A percentile compares a stretch with the other conserved stretches of the same genome.
These are phyloP conservation scores for Beauveria medogensis DNA, from an alignment of 2,329 filamentous ascomycete species.

Conservation along the genomic window DNA sequence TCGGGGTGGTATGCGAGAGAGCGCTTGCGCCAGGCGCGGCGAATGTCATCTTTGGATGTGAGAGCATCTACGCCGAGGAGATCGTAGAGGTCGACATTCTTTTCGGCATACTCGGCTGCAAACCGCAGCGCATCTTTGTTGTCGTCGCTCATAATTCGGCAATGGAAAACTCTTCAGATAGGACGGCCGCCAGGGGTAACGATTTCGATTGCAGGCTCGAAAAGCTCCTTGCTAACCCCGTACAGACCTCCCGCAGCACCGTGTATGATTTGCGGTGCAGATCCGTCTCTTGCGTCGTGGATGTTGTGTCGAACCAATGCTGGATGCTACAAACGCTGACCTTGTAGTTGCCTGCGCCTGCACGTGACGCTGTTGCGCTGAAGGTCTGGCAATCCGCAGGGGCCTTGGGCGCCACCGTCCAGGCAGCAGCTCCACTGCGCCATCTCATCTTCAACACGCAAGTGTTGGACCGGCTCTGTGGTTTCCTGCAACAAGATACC, in stretches of 20 bases:
- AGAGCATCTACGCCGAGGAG: constrained; percentile 61
- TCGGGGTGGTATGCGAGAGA: constrained; percentile 92
- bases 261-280: neutral
- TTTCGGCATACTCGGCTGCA: constrained; percentile 51
- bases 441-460: neutral
- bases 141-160: constrained; percentile 25
- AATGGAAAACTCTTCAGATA: neutral
- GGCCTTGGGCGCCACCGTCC: neutral
- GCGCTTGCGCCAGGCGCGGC: constrained; percentile 74
- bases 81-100: constrained; percentile 68
- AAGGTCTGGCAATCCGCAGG: neutral
- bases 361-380: neutral
- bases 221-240: neutral
- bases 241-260: neutral
- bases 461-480: neutral
- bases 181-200: neutral
- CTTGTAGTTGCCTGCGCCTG: neutral
- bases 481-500: neutral
- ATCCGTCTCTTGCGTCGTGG: neutral
- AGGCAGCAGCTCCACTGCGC: constrained; percentile 5
- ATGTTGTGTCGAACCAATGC: neutral
- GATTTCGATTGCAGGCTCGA: neutral
- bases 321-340: neutral
- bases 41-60: constrained; percentile 63
- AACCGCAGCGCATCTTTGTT: constrained; percentile 43